Evolutionary conservation across 441 rosid species (phyloP).

Genomic region (Eruca vesicaria): DNA sequence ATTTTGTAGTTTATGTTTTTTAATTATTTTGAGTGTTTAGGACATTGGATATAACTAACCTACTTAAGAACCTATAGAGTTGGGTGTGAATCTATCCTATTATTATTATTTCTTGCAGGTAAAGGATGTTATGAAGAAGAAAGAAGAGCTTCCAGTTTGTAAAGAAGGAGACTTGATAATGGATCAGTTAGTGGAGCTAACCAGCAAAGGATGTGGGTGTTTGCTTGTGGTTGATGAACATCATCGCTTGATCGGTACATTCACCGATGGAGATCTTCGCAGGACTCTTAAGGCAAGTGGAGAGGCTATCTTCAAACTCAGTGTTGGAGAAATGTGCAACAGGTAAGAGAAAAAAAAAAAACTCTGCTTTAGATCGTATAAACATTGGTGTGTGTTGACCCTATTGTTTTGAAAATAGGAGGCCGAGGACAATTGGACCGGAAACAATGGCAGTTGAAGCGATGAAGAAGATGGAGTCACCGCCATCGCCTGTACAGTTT

Average conservation of each 20-base stretch:
- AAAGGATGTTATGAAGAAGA: conserved; percentile 89
- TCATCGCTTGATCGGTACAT: too few species aligned
- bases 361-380: not conserved
- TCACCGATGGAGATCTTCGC: too few species aligned
- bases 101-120: conserved; percentile 49
- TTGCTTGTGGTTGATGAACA: too few species aligned
- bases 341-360: conserved; percentile 43
- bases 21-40: not conserved
- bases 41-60: too few species aligned
- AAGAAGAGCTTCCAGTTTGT: conserved; percentile 86
- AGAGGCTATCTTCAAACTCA: conserved; percentile 86
- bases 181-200: too few species aligned
- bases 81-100: not conserved
- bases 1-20: not conserved
- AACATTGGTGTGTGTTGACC: not conserved
- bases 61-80: not conserved
- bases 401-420: conserved; percentile 45
- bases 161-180: too few species aligned
- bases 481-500: conserved; percentile 75
- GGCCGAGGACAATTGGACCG: conserved; percentile 76
- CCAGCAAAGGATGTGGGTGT: too few species aligned
- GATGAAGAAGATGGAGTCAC: conserved; percentile 88
- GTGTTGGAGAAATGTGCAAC: conserved; percentile 93
- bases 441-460: conserved; percentile 96
- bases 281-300: conserved; percentile 86